phyloP scores from a whole-genome alignment of 2,329 filamentous ascomycete species.

The Neopestalotiopsis sp. region DNA sequence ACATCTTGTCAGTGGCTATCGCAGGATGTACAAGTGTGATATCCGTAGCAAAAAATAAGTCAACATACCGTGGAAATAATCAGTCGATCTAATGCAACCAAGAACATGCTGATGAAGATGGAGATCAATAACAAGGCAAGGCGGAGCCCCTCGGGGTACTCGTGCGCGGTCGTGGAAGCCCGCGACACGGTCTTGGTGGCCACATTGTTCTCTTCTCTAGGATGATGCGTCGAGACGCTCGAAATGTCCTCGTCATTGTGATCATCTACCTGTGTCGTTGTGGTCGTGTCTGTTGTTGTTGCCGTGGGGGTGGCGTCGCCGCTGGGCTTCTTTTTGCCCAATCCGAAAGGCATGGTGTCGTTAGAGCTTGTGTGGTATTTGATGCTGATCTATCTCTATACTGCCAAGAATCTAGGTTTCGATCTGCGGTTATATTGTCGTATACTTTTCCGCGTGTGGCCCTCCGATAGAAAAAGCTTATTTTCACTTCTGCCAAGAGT shows the following conservation, averaged over 20 bases:
- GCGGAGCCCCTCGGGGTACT: constrained; percentile 40
- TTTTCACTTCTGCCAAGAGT: no score
- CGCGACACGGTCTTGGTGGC: constrained; percentile 17
- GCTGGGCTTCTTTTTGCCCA: constrained; percentile 15
- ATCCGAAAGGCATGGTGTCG: constrained; percentile 15
- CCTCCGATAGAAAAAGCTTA: no score
- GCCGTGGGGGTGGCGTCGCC: neutral
- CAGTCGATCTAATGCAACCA: constrained; percentile 44
- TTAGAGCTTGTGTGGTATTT: neutral
- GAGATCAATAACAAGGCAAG: constrained; percentile 40
- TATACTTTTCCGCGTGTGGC: no score
- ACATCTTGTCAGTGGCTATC: neutral
- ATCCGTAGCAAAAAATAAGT: no score
- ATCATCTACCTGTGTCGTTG: neutral
- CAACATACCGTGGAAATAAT: constrained; percentile 39
- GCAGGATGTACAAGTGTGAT: no score
- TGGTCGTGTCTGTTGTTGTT: neutral
- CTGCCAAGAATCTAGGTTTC: neutral
- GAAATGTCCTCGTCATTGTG: neutral
- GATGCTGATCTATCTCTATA: neutral
- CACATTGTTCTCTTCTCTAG: constrained; percentile 8
- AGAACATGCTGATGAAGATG: constrained; percentile 43
- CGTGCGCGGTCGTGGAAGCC: constrained; percentile 24
- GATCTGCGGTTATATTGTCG: no score
- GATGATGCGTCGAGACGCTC: neutral